Base-by-base conservation (phyloP, 2,329 filamentous ascomycete genomes). In the Orbilia quercus region DNA sequence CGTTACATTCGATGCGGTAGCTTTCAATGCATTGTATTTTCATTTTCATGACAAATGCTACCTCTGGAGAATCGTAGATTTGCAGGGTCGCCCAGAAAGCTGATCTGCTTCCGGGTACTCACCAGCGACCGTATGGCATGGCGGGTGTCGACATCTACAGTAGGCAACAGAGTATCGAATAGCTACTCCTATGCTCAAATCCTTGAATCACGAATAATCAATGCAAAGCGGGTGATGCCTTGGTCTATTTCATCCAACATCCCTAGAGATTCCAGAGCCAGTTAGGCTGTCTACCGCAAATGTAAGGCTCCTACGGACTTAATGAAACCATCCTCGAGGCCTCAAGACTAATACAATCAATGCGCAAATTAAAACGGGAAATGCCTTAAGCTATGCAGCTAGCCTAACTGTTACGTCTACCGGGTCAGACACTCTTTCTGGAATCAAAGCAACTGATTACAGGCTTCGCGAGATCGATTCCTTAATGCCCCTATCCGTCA, bases 401-500 rank as follows among this genome's bases (percentile, higher is more conserved):
- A 14, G 11, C 11, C 9, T 7, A 40, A 12, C 5, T 31, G 28
- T 9, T 4, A 31, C 36, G 14, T 12, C 36, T 12, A 16, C n/a
- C 36, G 36, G 12, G 36, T 40, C 9, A 42, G 9, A 28, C 7
- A 12, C 53, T 57, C 38, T 4, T 44, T 57, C 14, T 18, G 11
- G 53, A 44, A 42, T 11, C 14, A 44, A 20, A 18, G 25, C 12
- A 20, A 20, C 20, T 44, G 42, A 31, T 20, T 44, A 16, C 34
- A 34, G 7, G 36, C n/a, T 16, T n/a, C 22, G 5, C 9, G 31
- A 25, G 14, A 9, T 11, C n/a, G 14, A 9, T 11, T 18, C 22
- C 18, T 31, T 14, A 20, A 12, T 18, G 7, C 18, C 36, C 34
- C 28, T 62, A 42, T 28, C 57, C 48, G 57, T 50, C 57, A 25